phyloP scores from a whole-genome alignment of 805 yeast species.

The Barnettozyma sucrosica region DNA sequence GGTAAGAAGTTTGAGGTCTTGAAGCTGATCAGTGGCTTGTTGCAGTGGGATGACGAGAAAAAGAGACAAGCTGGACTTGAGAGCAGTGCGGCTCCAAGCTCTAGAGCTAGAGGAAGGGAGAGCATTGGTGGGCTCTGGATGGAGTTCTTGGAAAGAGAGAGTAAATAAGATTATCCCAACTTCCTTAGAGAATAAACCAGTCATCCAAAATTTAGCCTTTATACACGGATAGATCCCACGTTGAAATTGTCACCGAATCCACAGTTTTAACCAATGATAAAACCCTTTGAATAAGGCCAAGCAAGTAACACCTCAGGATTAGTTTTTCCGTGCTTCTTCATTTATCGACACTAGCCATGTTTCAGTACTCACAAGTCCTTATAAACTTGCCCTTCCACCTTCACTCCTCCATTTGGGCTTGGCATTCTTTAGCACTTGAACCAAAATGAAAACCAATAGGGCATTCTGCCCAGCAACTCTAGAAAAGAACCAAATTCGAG shows the following conservation, averaged over 20 bases:
- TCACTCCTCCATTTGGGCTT: too few relatives aligned
- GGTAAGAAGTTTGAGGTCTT: conserved; percentile 91
- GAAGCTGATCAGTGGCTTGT: conserved; percentile 70
- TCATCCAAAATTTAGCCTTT: conserved; percentile 3
- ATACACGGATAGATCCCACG: conserved; percentile 45
- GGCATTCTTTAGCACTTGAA: too few relatives aligned
- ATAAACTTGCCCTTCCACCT: too few relatives aligned
- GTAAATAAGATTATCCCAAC: conserved; percentile 21
- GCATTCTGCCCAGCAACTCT: too few relatives aligned
- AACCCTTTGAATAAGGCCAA: conserved; percentile 72
- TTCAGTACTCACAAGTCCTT: too few relatives aligned
- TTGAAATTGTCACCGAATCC: conserved; percentile 45
- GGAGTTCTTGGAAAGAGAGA: conserved; percentile 70
- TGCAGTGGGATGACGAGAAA: conserved; percentile 85
- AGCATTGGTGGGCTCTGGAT: conserved; percentile 76
- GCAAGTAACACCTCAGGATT: conserved; percentile 61
- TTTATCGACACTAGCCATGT: too few relatives aligned
- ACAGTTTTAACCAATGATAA: conserved; percentile 65
- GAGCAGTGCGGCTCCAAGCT: neutral
- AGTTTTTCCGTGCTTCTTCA: conserved; percentile 35
- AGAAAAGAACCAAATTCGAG: too few relatives aligned
- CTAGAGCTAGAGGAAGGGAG: conserved; percentile 22
- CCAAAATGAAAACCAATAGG: too few relatives aligned
- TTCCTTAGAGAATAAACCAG: neutral
- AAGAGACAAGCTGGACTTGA: conserved; percentile 70